Conservation (phyloP, 139 green algal genomes). For the Chlorella sp. region DNA sequence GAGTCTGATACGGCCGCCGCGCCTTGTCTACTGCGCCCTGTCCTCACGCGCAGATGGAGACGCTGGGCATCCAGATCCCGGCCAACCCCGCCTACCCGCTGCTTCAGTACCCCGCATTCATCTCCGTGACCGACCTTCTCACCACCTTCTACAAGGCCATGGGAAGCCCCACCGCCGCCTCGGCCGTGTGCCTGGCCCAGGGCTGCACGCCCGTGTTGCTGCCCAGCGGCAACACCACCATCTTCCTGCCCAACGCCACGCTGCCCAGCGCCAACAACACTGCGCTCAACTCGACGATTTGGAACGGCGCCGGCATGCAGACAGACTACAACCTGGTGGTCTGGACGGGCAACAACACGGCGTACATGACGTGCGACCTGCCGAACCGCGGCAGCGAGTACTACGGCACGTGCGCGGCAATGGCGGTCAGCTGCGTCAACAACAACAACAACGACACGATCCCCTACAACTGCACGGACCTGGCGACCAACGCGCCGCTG, state of each 20-base stretch:
- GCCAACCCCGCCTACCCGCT: neutral
- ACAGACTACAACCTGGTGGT: neutral
- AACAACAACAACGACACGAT: conserved; percentile 20
- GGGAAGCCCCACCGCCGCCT: neutral
- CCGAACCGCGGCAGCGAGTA: conserved; percentile 39
- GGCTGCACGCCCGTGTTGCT: conserved; percentile 4
- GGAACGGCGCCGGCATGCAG: neutral
- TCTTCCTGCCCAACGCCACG: conserved; percentile 7
- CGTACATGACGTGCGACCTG: conserved; percentile 51
- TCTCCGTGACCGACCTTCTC: neutral
- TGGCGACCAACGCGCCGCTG: neutral
- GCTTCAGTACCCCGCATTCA: neutral
- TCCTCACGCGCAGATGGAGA: no score
- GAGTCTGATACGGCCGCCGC: no score
- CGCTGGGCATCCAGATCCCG: neutral
- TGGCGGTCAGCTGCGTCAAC: conserved; percentile 22
- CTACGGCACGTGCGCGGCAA: conserved; percentile 8
- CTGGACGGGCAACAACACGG: conserved; percentile 33
- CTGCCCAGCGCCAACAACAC: neutral
- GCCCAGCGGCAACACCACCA: neutral
- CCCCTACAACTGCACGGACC: conserved; percentile 41
- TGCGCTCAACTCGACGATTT: neutral
- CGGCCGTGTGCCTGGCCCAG: neutral
- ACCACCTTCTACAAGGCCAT: neutral
- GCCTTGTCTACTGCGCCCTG: no score